Base-by-base conservation (phyloP, 169 alveolate species). In the Eimeria necatrix region DNA sequence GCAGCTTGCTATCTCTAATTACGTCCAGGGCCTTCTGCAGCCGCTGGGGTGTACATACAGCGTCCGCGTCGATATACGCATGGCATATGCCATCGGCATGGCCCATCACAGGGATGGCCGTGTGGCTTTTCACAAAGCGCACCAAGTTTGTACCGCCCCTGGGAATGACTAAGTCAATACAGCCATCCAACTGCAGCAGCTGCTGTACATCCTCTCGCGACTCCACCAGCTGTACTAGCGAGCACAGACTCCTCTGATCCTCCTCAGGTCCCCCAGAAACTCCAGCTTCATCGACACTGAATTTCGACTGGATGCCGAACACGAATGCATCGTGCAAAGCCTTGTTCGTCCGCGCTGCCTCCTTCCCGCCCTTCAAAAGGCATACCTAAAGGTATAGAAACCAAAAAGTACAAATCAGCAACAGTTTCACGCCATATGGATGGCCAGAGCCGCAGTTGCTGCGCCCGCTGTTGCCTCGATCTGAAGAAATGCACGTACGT, bases 81-180 rank as follows among this genome's bases (percentile, higher is more conserved):
- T 91, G 93, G 61, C 98, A 97, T 24, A 97, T 91, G n/a, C 98
- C 98, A 70, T 74, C 96, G 1, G 95, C 95, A 46, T 93, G 96
- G 84, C 96, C 96, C 78, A 96, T 56, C 20, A 96, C 97, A 22
- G 97, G 97, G 68, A 96, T 96, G 4, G 93, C 46, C 0, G 97
- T 96, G 93, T 94, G 68, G 84, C 81, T 76, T 94, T 96, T 61
- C 78, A 97, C 93, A 86, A 91, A 95, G 20, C 94, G 71, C 64
- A 97, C 97, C 53, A 97, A 93, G 22, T 91, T 89, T 0, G 95
- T 95, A 89, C 97, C 93, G 52, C 98, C 98, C 41, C 98, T 85
- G 16, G 98, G 98, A 51, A 97, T 95, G 41, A 97, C 97, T 41
- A 97, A 80, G 93, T 97, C 98, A 71, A 97, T 96, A 83, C 87